Evolutionary conservation across 495 filamentous ascomycete species (phyloP), one percentile per base, ranked within the genome.

Genomic region (Annulohypoxylon nitens): DNA sequence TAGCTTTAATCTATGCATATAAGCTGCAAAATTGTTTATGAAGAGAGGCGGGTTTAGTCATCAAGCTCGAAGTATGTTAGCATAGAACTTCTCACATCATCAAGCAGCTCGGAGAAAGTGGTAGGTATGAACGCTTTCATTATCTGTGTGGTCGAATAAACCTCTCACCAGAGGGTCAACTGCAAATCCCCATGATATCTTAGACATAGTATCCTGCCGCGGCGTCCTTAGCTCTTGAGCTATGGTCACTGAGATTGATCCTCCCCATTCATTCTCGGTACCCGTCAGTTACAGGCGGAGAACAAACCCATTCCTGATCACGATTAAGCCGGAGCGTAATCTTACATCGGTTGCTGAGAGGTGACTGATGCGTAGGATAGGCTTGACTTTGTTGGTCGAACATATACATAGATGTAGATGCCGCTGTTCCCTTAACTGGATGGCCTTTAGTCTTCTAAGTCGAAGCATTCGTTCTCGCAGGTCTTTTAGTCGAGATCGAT

Each of bases 271-370:
- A 76, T 79, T 75, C 82, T 82, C 82, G 77, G 84, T 85, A 79
- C 64, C 70, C 75, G 77, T 77, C 77, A 77, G 70, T 78, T 55
- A 78, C 77, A 77, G 83, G 84, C 84, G 81, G 75, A 86, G 76
- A 86, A 57, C 75, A 84, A 83, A 72, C 47, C 47, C 54, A 41
- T 63, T 65, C 34, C 53, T 79, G 92, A 91, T 90, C 91, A 88
- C 92, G 89, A 96, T 93, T 97, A 96, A 97, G 93, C 93, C 93
- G 93, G 93, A 95, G 93, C 92, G 86, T 85, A 89, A 79, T 81
- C 78, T 86, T 76, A 74, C 81, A 84, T 82, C 77, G 88, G 88
- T 90, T 90, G 84, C 89, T 87, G 92, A 95, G 83, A 95, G 90
- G 88, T 85, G 81, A 84, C 82, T 79, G 90, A 88, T 90, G 90